Evolutionary conservation across 148 eudicot genomes (phyloP), one percentile per base, ranked within the genome.

Genomic region (Fagopyrum esculentum): DNA sequence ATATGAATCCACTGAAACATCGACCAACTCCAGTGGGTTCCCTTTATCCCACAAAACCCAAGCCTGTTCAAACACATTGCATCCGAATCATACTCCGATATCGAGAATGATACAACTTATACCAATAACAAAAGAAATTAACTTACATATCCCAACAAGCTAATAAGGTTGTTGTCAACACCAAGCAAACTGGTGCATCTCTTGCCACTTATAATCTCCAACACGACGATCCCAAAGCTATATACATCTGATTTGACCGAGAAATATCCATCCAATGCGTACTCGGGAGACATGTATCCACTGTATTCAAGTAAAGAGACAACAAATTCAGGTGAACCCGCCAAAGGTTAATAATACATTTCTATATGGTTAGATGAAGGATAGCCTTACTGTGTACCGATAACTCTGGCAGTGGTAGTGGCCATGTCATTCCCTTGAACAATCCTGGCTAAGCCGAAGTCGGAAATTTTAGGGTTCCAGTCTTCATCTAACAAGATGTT

Each of bases 371-470:
- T n/a, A 60, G 29, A 60, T 6, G n/a, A 15, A 3, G 16, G 3
- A 19, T 26, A 16, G 6, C 80, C 87, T 83, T 83, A 88, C 92
- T 83, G 85, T 71, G 92, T 88, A 76, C 92, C 92, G 45, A 88
- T 86, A 49, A 88, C 85, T 73, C 85, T 78, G 13, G 78, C 82
- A 9, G 92, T 88, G 75, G 78, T 85, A 8, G 78, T 89, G 82
- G 85, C 82, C 13, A 73, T 81, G 56, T 86, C 82, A 45, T 85
- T 85, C 29, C 79, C 79, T 55, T 84, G 85, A 70, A 86, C 83
- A 6, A 81, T 83, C 72, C 83, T 85, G 56, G 92, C 89, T 81
- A 85, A 78, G 9, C 92, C 92, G 75, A 88, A 88, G 75, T 88
- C 92, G 3, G 89, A 82, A 49, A 88, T 80, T 77, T 88, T 88